Base-by-base conservation (phyloP, 805 yeast species). In the Kodamaea kakaduensis region DNA sequence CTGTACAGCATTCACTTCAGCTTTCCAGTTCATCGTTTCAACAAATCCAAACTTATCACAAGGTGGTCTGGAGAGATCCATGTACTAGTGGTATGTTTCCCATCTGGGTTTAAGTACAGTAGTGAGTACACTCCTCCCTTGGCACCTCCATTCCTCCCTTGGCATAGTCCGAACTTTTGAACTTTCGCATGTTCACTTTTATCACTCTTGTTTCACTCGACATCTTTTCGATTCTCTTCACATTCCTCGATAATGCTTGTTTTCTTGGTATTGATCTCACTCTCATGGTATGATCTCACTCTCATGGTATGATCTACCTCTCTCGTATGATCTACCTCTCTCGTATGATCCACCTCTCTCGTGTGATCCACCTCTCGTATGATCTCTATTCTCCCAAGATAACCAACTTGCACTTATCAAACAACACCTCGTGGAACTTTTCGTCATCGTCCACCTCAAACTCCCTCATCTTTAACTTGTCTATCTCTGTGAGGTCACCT, bases 401-500 rank as follows among this genome's bases (percentile, higher is more conserved):
- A 36, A 61, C 65, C 35, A 67, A 52, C 51, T 66, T 67, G 47
- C 71, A 64, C 47, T 67, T 67, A 38, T 67, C 72, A 47, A 57
- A 61, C 46, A 67, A 53, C 14, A 59, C 50, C 9, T 51, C 53
- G 34, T 64, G 71, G 46, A 67, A 67, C 42, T 58, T 60, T 13
- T 47, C 57, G 40, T 67, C 71, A 40, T 59, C 51, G 38, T 61
- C 62, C 17, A 67, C 58, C 43, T 64, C 73, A 42, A 59, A 56
- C 23, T 47, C 54, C 32, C 50, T 51, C 41, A 67, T 46, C 36
- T 50, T 50, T 22, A 47, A 47, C 24, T 45, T 44, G 31, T 59
- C 61, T 18, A 45, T 43, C 5, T 50, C 58, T 27, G 36, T 41
- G 32, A 64, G 59, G 21, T 55, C 59, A 6, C 19, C 24, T 9